A percentile compares a stretch with the other conserved stretches of the same genome.
Evolutionary conservation across 768 basidiomycete species (phyloP).

Genomic region (Tricholoma hemisulphureum): DNA sequence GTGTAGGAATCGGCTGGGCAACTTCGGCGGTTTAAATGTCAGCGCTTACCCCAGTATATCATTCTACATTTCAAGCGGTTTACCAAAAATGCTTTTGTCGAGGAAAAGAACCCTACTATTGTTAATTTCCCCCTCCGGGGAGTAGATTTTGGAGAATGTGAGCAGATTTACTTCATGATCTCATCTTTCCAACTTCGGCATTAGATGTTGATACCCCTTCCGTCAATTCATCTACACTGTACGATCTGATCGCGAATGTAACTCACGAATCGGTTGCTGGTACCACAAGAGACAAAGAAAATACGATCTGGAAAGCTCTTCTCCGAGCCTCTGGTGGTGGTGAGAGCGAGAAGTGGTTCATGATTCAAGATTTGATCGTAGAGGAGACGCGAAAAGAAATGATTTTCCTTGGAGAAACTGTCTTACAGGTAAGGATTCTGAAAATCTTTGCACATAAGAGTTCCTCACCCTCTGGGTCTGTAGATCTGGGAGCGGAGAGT

Average conservation of each 20-base stretch:
- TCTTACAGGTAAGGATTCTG: slow-evolving; percentile 71
- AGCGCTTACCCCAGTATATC: slow-evolving; percentile 85
- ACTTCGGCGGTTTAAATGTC: slow-evolving; percentile 87
- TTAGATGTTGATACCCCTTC: slow-evolving; percentile 77
- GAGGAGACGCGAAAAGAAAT: slow-evolving; percentile 96
- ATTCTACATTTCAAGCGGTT: slow-evolving; percentile 96
- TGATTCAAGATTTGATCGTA: slow-evolving; percentile 94
- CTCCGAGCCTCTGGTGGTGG: slow-evolving; percentile 72
- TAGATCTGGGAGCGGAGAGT: slow-evolving; percentile 67
- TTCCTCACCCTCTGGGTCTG: slow-evolving; percentile 9
- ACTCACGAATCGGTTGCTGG: slow-evolving; percentile 94
- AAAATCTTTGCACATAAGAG: slow-evolving; percentile 3
- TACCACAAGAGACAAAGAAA: slow-evolving; percentile 91
- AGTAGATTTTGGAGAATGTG: slow-evolving; percentile 90
- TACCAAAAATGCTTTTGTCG: slow-evolving; percentile 93
- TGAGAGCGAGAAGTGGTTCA: slow-evolving; percentile 91
- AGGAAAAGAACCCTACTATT: slow-evolving; percentile 98
- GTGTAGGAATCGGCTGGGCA: slow-evolving; percentile 79
- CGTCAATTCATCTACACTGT: slow-evolving; percentile 61
- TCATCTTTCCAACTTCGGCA: slow-evolving; percentile 20
- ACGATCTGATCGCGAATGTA: slow-evolving; percentile 95
- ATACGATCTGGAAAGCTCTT: slow-evolving; percentile 91
- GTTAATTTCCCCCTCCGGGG: slow-evolving; percentile 95
- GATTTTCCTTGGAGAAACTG: slow-evolving; percentile 97
- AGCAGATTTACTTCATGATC: slow-evolving; percentile 35